Evolutionary conservation across 306 rosid species (phyloP), one percentile per base, ranked within the genome.

Genomic region (Pyrus communis): DNA sequence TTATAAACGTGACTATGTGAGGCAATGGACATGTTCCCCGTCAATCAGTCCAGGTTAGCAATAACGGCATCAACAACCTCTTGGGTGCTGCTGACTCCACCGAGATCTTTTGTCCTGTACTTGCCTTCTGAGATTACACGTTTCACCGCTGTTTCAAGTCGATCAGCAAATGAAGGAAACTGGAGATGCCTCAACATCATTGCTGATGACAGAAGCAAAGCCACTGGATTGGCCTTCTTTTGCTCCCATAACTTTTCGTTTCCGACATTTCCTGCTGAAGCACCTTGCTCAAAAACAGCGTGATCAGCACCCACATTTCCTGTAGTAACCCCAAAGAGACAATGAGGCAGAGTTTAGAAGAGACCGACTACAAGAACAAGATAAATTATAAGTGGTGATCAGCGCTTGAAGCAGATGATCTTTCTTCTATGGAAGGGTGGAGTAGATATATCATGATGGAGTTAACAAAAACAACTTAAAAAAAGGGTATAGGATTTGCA

Each of bases 101-200:
- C 98, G 30, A 95, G 97, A 81, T 92, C 98, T 64, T 87, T 92
- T 10, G 98, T 90, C 52, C 93, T 80, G 82, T 80, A 52, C 61
- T 87, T 84, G 38, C 98, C 97, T 70, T 90, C 97, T 10, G 28
- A 51, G 66, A 94, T 90, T 27, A 94, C 98, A 42, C 75, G 84
- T 59, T 90, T 78, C 68, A 94, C 97, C 1, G 98, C 97, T 66
- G 83, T 87, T 76, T 94, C 98, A 65, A 94, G 82, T 63, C 92
- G 90, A 77, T 94, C 97, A 31, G 98, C 93, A 79, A 94, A 91
- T 61, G 96, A 87, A 42, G 97, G 98, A 77, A 92, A 95, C 81
- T 88, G 97, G 19, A 95, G 93, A 87, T 95, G 98, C 75, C 98
- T 87, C 58, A 92, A 91, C 98, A 92, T 92, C 97, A 95, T 95